These are phyloP conservation scores for Phalaenopsis hybrid DNA, from an alignment of 116 monocot genomes.

Conservation along the genomic window DNA sequence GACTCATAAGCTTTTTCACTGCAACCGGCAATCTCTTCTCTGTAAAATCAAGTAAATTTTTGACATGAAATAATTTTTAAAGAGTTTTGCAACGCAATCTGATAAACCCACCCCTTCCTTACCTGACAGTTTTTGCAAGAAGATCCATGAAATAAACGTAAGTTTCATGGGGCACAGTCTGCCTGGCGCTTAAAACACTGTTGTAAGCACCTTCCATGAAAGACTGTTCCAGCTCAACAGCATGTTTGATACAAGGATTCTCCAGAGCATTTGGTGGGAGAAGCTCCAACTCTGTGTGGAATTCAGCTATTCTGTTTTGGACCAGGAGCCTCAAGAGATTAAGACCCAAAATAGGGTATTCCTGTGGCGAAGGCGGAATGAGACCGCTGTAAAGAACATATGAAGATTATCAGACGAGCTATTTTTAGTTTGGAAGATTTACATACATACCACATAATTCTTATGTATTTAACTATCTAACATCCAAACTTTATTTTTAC, in stretches of 20 bases:
- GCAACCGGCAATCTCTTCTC: conserved; percentile 5
- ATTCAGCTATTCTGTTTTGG: conserved; percentile 96
- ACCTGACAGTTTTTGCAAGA: conserved; percentile 95
- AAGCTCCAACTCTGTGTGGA: conserved; percentile 92
- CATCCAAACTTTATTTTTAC: neutral
- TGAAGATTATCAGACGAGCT: neutral
- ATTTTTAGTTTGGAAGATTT: too few species aligned
- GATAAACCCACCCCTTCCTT: neutral
- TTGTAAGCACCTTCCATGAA: conserved; percentile 99
- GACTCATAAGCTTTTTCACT: conserved; percentile 94
- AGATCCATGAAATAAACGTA: conserved; percentile 99
- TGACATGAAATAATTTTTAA: neutral
- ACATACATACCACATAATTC: too few species aligned
- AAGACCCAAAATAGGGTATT: conserved; percentile 87
- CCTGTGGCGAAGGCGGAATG: conserved; percentile 74
- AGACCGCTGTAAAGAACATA: conserved; percentile 39
- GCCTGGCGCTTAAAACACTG: conserved; percentile 78
- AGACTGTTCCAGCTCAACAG: conserved; percentile 90
- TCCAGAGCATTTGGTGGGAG: conserved; percentile 72
- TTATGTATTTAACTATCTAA: too few species aligned
- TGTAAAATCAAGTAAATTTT: neutral
- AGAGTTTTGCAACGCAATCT: too few species aligned
- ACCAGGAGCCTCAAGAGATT: conserved; percentile 95
- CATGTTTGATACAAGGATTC: conserved; percentile 89
- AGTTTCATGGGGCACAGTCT: conserved; percentile 87